A percentile compares a stretch with the other conserved stretches of the same genome.
phyloP scores from a whole-genome alignment of 2,329 filamentous ascomycete genomes.

The Penicillium crustosum region DNA sequence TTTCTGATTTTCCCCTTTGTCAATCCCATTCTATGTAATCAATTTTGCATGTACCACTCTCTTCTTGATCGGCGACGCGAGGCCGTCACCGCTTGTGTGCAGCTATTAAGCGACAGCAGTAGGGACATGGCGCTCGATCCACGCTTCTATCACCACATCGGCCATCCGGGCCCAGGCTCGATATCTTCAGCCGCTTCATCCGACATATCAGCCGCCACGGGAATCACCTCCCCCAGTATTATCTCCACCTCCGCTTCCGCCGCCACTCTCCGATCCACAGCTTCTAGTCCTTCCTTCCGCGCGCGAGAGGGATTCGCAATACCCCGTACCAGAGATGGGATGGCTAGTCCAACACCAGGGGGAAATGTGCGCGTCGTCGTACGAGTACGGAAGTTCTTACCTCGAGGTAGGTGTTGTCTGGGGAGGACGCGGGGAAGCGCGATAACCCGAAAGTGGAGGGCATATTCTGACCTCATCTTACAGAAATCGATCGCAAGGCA shows the following conservation, averaged over 20 bases:
- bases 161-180: slow-evolving; percentile 34
- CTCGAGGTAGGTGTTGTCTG: slow-evolving; percentile 60
- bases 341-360: slow-evolving; percentile 55
- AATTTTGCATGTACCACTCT: slow-evolving; percentile 43
- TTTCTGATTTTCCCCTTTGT: slow-evolving; percentile 13
- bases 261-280: slow-evolving; percentile 56
- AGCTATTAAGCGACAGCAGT: slow-evolving; percentile 40
- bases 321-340: slow-evolving; percentile 45
- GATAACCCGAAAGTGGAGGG: background rate
- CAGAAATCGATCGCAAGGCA: slow-evolving; percentile 78
- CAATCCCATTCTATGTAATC: slow-evolving; percentile 12
- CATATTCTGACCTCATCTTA: background rate
- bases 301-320: slow-evolving; percentile 68
- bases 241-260: slow-evolving; percentile 39
- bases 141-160: slow-evolving; percentile 41
- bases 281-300: slow-evolving; percentile 75
- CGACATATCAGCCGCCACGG: slow-evolving; percentile 35
- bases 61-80: slow-evolving; percentile 42
- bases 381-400: slow-evolving; percentile 74
- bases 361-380: slow-evolving; percentile 84
- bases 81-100: slow-evolving; percentile 40
- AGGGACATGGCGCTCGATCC: slow-evolving; percentile 44
- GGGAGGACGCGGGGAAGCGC: background rate
- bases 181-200: slow-evolving; percentile 37
- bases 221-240: slow-evolving; percentile 40